Evolutionary conservation across 352 stramenopile genomes (phyloP), one percentile per base, ranked within the genome.

Genomic region (Globisporangium lucens): DNA sequence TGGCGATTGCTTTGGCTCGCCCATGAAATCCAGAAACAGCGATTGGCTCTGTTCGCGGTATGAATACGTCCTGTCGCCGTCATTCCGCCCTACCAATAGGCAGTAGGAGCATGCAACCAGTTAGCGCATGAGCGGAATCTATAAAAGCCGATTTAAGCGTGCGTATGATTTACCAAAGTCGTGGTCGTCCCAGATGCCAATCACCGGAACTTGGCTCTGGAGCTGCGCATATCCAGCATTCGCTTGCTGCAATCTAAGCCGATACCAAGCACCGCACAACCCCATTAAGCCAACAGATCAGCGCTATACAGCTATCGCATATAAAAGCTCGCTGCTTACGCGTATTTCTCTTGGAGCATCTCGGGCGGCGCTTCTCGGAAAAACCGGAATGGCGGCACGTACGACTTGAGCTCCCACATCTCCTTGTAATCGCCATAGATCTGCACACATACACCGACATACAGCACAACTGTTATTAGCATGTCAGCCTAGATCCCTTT

Each of bases 141-240:
- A 46, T 13, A 20, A 46, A 13, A 46, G 13, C 12, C 38, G 12
- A 20, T 46, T 6, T 17, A 46, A 7, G 0, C 0, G 4, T 13
- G 38, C 10, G 36, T 10, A 46, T 13, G 20, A 24, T 27, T 88
- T 87, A 51, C 90, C 90, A 65, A 90, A 97, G 68, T 97, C 90
- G 70, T 96, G 89, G 70, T 97, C 90, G 65, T 97, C 85, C 87
- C 87, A 94, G 62, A 91, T 85, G 17, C 79, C 87, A 46, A 94
- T 90, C 29, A 92, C 76, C 2, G 87, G 87, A 56, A 80, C 89
- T 56, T 59, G 73, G 24, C 75, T 78, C 10, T 78, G 75, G 27
- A 94, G 84, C 60, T 70, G 53, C 9, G 63, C 68, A 68, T 92
- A 94, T 52, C 86, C 80, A 9, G 78, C 73, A 65, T 90, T 86